Evolutionary conservation across 164 flowering plant genomes (phyloP).

Genomic region (grape (Vitis vinifera)): DNA sequence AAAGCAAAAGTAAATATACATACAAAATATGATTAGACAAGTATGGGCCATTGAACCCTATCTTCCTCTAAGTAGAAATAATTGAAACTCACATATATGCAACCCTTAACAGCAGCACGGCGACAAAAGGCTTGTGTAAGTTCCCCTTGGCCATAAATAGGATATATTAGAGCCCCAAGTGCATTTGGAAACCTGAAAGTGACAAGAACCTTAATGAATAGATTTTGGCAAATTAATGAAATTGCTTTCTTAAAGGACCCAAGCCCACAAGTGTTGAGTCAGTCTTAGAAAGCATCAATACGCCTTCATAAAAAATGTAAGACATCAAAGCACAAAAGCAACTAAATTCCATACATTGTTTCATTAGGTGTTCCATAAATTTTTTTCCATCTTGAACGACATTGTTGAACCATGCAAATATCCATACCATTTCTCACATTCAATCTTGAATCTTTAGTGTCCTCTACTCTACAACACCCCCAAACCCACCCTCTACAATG

Average conservation of each 20-base stretch:
- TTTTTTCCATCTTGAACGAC: too few relatives aligned
- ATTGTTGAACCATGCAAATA: too few relatives aligned
- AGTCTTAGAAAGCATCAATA: neutral
- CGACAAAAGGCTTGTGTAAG: constrained; percentile 92
- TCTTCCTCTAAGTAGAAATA: neutral
- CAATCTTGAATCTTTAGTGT: too few relatives aligned
- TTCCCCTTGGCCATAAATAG: constrained; percentile 96
- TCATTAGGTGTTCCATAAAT: too few relatives aligned
- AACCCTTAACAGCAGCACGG: constrained; percentile 97
- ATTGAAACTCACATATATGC: constrained; percentile 66
- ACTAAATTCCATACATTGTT: neutral
- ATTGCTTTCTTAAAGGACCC: neutral
- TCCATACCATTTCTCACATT: too few relatives aligned
- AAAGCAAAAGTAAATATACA: too few relatives aligned
- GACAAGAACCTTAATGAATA: neutral
- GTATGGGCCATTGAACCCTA: neutral
- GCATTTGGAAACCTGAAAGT: constrained; percentile 71
- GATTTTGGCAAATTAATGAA: neutral
- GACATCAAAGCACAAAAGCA: neutral
- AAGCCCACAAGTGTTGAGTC: neutral
- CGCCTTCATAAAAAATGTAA: neutral
- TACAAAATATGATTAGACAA: neutral
- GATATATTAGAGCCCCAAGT: constrained; percentile 78
- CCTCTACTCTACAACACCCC: too few relatives aligned
- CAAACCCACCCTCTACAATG: too few relatives aligned